Conservation (phyloP, 441 rosid species). For the Erodium trifolium region DNA sequence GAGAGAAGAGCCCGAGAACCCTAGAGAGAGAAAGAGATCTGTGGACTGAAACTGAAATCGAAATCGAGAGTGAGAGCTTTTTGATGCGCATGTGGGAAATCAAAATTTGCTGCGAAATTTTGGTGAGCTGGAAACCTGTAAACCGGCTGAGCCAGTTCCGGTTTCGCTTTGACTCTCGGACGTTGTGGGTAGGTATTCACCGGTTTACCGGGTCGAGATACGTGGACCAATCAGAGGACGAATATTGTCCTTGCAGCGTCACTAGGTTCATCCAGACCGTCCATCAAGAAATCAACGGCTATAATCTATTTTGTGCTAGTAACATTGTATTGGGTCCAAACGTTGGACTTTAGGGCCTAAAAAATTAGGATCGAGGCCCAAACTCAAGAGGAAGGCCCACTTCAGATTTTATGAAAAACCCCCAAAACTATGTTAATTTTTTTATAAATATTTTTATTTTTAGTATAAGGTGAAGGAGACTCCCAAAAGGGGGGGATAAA, state of each 20-base stretch:
- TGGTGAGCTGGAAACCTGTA: no score
- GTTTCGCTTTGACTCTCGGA: neutral
- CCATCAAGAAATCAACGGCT: neutral
- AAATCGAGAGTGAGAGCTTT: neutral
- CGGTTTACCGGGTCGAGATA: neutral
- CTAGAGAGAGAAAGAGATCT: constrained; percentile 7
- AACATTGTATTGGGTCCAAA: no score
- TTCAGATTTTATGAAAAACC: no score
- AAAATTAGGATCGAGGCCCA: neutral
- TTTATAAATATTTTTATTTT: no score
- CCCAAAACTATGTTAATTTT: no score
- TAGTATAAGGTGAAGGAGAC: no score
- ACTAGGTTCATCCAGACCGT: neutral
- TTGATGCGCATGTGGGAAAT: neutral
- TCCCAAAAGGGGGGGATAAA: no score
- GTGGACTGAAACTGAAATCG: neutral
- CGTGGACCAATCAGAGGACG: neutral
- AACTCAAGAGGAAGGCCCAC: neutral
- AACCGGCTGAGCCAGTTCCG: no score
- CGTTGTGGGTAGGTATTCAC: neutral
- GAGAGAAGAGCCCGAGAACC: constrained; percentile 6
- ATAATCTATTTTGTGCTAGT: neutral
- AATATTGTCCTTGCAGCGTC: neutral
- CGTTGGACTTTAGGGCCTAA: neutral
- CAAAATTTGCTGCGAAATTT: no score